Evolutionary conservation across 805 yeast species (phyloP), one percentile per base, ranked within the genome.

Genomic region (Sungouiozyma intestinalis): DNA sequence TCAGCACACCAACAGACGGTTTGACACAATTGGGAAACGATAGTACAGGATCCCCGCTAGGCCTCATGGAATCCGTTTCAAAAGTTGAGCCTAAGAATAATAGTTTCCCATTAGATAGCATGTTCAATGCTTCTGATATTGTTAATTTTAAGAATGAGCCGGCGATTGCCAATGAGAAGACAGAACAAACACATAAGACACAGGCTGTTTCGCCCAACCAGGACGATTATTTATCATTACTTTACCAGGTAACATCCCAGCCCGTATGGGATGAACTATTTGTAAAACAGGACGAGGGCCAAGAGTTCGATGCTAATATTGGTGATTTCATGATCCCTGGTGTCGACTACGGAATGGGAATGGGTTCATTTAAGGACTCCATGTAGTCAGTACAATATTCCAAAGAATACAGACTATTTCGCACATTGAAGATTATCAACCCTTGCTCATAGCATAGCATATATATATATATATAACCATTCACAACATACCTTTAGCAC

Each of bases 191-290:
- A 7, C 29, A 7, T 11, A 24, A 24, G 11, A 24, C 29, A 24
- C 29, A 24, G 11, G 29, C 11, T 24, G 11, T 6, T 24, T 19
- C 41, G 11, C 16, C 15, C 9, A 15, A 19, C 5, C 45, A 42
- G 17, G 40, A 35, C n/a, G 41, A 33, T n/a, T 33, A 79, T 24
- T 24, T 24, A 11, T 24, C 29, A 11, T 62, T 81, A 65, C 71
- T 81, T 46, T 73, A 71, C 51, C 81, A 74, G 54, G 73, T 78
- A 38, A 79, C 82, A 3, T 71, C 76, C 2, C 85, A 79, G 42
- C 67, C 77, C 19, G 77, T 80, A 29, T 79, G 85, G 83, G 85
- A 77, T 36, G 61, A 56, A 35, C 49, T 52, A 32, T 52, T 55
- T 38, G 52, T 50, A 21, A 49, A 48, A 24, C 33, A 34, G 3